These are phyloP conservation scores for Aspergillus latus DNA, from an alignment of 2,329 filamentous ascomycete species.

Conservation along the genomic window DNA sequence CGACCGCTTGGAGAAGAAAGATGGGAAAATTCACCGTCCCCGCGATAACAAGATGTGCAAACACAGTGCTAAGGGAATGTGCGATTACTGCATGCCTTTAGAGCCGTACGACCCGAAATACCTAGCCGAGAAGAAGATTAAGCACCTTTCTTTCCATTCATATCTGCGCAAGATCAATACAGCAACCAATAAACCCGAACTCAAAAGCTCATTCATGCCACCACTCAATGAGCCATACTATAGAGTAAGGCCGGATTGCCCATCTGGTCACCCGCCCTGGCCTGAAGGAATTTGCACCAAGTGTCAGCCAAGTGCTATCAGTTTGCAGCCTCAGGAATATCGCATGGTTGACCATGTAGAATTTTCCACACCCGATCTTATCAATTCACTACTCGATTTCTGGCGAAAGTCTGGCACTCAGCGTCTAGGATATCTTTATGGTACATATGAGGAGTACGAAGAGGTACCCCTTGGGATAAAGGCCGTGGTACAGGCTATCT, in stretches of 20 bases:
- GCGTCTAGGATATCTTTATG: constrained; percentile 86
- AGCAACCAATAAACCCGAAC: constrained; percentile 92
- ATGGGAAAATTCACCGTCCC: constrained; percentile 82
- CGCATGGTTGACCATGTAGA: constrained; percentile 99
- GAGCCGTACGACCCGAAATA: constrained; percentile 92
- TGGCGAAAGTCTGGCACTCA: constrained; percentile 86
- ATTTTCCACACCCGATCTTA: constrained; percentile 8
- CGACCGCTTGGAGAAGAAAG: constrained; percentile 77
- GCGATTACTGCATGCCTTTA: constrained; percentile 96
- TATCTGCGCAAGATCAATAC: constrained; percentile 94
- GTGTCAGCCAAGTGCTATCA: constrained; percentile 96
- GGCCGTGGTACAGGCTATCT: constrained; percentile 94
- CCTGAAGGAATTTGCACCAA: constrained; percentile 97
- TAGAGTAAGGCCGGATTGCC: constrained; percentile 83
- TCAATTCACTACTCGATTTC: constrained; percentile 13
- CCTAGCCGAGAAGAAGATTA: constrained; percentile 94
- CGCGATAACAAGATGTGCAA: constrained; percentile 85
- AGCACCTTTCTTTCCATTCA: constrained; percentile 94
- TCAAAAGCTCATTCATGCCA: constrained; percentile 92
- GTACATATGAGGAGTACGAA: constrained; percentile 83
- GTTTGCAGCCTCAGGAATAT: constrained; percentile 86
- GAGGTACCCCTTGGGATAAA: constrained; percentile 94
- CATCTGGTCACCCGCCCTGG: constrained; percentile 89
- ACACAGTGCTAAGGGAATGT: constrained; percentile 97
- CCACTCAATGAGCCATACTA: constrained; percentile 91